These are phyloP conservation scores for Chenopodium suecicum DNA, from an alignment of 148 eudicot species.

Conservation along the genomic window DNA sequence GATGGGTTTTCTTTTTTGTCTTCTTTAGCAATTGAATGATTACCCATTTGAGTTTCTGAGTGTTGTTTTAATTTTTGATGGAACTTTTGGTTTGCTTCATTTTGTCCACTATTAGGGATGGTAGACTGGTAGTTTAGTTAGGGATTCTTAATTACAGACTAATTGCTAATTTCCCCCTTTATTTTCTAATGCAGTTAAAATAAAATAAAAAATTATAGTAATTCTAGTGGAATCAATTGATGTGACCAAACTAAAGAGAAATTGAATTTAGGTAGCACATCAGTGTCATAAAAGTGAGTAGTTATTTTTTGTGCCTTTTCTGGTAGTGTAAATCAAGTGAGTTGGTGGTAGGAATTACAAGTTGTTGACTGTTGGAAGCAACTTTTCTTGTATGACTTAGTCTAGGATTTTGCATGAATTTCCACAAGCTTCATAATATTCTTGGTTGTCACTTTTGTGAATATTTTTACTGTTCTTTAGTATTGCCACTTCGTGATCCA, in stretches of 20 bases:
- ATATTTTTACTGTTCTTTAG: not conserved
- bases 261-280: slow-evolving; percentile 12
- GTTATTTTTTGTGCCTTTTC: not conserved
- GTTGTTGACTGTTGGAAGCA: not conserved
- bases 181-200: not conserved
- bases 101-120: not conserved
- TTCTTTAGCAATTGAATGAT: not conserved
- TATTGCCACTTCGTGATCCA: not conserved
- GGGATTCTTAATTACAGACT: slow-evolving; percentile 1
- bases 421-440: not conserved
- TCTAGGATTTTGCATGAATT: slow-evolving; percentile 9
- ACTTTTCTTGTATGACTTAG: slow-evolving; percentile 11
- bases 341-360: not conserved
- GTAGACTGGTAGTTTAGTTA: not conserved
- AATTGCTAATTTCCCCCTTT: not conserved
- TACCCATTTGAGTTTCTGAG: not conserved
- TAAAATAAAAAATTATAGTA: too few species aligned
- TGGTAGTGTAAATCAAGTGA: slow-evolving; percentile 13
- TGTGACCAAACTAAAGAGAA: not conserved
- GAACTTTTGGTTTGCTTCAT: slow-evolving; percentile 4
- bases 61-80: not conserved
- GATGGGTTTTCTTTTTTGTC: slow-evolving; percentile 3
- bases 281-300: not conserved
- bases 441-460: not conserved
- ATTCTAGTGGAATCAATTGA: not conserved